Evolutionary conservation across 306 rosid species (phyloP).

Genomic region (Abrus pulchellus): DNA sequence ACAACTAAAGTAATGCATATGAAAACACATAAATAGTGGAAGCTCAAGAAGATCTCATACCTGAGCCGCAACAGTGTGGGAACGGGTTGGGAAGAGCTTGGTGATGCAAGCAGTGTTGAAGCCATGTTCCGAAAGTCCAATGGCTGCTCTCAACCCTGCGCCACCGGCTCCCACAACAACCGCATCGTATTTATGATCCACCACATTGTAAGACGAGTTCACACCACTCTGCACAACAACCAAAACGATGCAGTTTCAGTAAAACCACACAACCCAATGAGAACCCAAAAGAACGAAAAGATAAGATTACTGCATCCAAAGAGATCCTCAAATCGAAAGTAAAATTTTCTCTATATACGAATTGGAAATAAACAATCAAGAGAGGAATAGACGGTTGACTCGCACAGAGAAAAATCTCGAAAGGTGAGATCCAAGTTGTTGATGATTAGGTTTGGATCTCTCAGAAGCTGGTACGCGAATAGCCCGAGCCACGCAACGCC

Average conservation of each 20-base stretch:
- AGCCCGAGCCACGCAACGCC: slow-evolving; percentile 92
- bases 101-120: slow-evolving; percentile 97
- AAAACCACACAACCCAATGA: not conserved
- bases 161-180: slow-evolving; percentile 98
- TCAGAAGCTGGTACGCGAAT: slow-evolving; percentile 63
- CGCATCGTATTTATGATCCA: slow-evolving; percentile 93
- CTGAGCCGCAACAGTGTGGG: slow-evolving; percentile 99
- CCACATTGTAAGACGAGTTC: slow-evolving; percentile 78
- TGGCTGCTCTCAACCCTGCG: slow-evolving; percentile 96
- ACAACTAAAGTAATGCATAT: not conserved
- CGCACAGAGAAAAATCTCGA: slow-evolving; percentile 84
- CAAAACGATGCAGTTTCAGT: slow-evolving; percentile 26
- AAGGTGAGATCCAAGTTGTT: slow-evolving; percentile 68
- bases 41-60: slow-evolving; percentile 43
- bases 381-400: not conserved
- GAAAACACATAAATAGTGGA: not conserved
- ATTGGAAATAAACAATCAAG: not conserved
- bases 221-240: slow-evolving; percentile 63
- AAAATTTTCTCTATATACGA: no score
- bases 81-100: slow-evolving; percentile 97
- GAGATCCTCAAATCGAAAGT: not conserved
- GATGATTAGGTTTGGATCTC: slow-evolving; percentile 56
- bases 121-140: slow-evolving; percentile 95
- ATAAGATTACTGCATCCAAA: not conserved
- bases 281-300: not conserved